Base-by-base conservation (phyloP, 2,329 filamentous ascomycete genomes). In the Myriosclerotinia duriaeana region DNA sequence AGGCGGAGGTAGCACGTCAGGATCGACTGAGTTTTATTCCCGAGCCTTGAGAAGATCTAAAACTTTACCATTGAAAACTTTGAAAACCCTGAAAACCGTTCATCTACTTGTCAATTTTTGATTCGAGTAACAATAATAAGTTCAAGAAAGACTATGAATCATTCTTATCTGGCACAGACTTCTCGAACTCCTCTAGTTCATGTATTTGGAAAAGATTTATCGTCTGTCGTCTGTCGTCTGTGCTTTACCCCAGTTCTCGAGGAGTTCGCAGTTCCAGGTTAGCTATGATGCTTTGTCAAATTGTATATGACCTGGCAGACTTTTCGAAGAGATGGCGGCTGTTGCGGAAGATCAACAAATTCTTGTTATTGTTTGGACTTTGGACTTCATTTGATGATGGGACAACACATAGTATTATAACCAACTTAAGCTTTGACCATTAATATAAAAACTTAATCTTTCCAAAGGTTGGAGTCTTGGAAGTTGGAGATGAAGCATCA, bases 91-190 rank as follows among this genome's bases (percentile, higher is more conserved):
- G 9, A 11, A 22, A 4, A 8, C 64, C 26, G 40, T 36, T 36
- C 64, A 65, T 65, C 54, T 55, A 65, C 64, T 60, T 65, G 64
- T 65, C 64, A 52, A 36, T 14, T 30, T 53, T 40, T 60, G 22
- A 65, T 65, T 65, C 46, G 64, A 65, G 44, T 59, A 65, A 34
- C 30, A 50, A 40, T 20, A n/a, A 42, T 34, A 59, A 22, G 12
- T 26, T 59, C 15, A 46, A 38, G 26, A 26, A 46, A 17, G 22
- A 12, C 15, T 34, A 61, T 50, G 58, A 38, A 61, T 61, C 58
- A 61, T 64, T 64, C 38, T 42, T 44, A 64, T 54, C 38, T 53
- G 30, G 58, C 26, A 36, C n/a, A 22, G 15, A 20, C 20, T 36
- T 34, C 30, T 34, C 30, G 34, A 15, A 17, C 30, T 53, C 46